Evolutionary conservation across 2,329 filamentous ascomycete genomes (phyloP).

Genomic region (Leptographium radiaticola): DNA sequence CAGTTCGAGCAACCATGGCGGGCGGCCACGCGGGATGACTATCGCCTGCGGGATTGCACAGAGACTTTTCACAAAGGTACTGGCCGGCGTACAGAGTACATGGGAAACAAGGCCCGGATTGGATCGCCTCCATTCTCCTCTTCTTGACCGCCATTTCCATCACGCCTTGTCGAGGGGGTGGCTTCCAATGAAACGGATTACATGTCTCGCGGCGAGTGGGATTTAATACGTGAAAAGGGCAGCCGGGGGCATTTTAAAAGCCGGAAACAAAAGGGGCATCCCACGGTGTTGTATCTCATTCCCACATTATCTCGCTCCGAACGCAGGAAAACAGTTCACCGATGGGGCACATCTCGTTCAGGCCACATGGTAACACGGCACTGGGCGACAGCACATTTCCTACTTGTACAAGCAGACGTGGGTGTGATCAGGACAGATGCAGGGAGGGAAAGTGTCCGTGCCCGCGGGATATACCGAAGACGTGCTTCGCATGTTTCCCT

Average conservation of each 20-base stretch:
- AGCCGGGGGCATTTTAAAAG: not conserved
- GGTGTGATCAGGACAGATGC: not conserved
- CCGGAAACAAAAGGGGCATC: not conserved
- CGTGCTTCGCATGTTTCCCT: too few species aligned
- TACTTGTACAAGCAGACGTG: not conserved
- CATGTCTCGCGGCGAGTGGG: not conserved
- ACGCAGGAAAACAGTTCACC: not conserved
- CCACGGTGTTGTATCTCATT: not conserved
- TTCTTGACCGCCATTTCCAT: not conserved
- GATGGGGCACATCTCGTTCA: not conserved
- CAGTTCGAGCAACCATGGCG: not conserved
- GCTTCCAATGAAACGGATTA: not conserved
- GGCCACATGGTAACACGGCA: not conserved
- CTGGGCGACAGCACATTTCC: not conserved
- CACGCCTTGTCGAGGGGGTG: not conserved
- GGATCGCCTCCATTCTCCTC: not conserved
- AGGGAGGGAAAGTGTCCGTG: not conserved
- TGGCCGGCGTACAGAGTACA: too few species aligned
- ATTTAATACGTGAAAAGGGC: not conserved
- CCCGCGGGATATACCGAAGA: not conserved
- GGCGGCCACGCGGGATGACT: not conserved
- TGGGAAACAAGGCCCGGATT: too few species aligned
- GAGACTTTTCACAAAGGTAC: too few species aligned
- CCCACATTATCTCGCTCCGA: not conserved
- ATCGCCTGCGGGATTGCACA: too few species aligned